Conservation (phyloP, 192 early-diverging fungal species). For the Ambispora gerdemannii region DNA sequence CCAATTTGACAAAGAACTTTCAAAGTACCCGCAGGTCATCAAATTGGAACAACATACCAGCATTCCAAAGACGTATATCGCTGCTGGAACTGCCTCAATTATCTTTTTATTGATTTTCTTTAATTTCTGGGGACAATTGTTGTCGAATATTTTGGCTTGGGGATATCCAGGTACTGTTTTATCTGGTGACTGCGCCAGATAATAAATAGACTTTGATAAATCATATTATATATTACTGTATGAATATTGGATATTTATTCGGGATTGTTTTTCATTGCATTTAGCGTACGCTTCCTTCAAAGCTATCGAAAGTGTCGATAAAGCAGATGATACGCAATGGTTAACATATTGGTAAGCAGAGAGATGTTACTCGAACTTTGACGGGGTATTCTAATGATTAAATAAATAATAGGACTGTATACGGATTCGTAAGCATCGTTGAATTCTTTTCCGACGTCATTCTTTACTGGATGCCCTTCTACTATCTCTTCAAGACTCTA, state of each 20-base stretch:
- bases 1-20: constrained; percentile 73
- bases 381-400: background rate
- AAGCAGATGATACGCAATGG: constrained; percentile 84
- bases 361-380: background rate
- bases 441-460: constrained; percentile 91
- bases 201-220: too few species aligned
- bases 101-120: constrained; percentile 81
- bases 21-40: constrained; percentile 59
- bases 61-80: constrained; percentile 89
- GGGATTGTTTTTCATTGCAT: constrained; percentile 1
- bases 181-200: too few species aligned
- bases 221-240: too few species aligned
- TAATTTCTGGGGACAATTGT: constrained; percentile 75
- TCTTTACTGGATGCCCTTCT: constrained; percentile 94
- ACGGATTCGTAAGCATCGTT: constrained; percentile 79
- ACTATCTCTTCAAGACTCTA: constrained; percentile 88
- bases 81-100: constrained; percentile 58
- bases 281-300: constrained; percentile 90
- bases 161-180: constrained; percentile 85
- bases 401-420: constrained; percentile 59
- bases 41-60: constrained; percentile 71
- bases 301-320: constrained; percentile 80
- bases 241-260: constrained; percentile 22
- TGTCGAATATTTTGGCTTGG: constrained; percentile 85
- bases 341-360: constrained; percentile 75